These are phyloP conservation scores for Metroxylon sagu DNA, from an alignment of 176 grass and related monocot species.

Conservation along the genomic window DNA sequence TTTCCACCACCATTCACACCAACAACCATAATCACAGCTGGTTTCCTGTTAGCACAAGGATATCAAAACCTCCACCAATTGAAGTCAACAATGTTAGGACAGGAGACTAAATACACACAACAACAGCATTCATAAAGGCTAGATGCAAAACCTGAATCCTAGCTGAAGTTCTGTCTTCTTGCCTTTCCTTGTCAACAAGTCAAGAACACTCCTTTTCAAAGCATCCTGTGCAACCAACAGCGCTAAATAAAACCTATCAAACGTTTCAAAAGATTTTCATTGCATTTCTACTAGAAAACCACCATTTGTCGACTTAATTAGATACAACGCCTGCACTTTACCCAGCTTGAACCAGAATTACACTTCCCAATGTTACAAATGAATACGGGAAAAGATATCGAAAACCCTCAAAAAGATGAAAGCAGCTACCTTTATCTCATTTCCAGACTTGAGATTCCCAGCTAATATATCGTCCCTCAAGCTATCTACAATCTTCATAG, in stretches of 20 bases:
- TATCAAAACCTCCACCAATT: conserved; percentile 6
- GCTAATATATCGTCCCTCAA: conserved; percentile 79
- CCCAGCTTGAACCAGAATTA: too few relatives aligned
- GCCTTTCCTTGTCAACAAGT: conserved; percentile 71
- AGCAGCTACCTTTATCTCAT: conserved; percentile 63
- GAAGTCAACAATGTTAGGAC: conserved; percentile 2
- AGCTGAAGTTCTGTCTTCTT: conserved; percentile 76
- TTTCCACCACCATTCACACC: conserved; percentile 98
- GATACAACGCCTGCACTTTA: too few relatives aligned
- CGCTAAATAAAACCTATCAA: neutral
- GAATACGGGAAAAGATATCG: neutral
- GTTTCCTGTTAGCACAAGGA: conserved; percentile 49
- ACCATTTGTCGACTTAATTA: too few relatives aligned
- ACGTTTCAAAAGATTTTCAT: too few relatives aligned
- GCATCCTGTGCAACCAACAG: conserved; percentile 31
- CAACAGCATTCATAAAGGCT: neutral
- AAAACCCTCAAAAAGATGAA: neutral
- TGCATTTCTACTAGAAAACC: too few relatives aligned
- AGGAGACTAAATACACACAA: too few relatives aligned
- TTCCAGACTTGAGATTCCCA: conserved; percentile 88
- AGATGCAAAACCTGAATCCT: conserved; percentile 57
- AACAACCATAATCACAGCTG: conserved; percentile 76
- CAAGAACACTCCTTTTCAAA: conserved; percentile 65
- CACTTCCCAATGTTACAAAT: too few relatives aligned
- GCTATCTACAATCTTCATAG: conserved; percentile 79